Base-by-base conservation (phyloP, 345 rosid genomes). In the Syzygium jambos region DNA sequence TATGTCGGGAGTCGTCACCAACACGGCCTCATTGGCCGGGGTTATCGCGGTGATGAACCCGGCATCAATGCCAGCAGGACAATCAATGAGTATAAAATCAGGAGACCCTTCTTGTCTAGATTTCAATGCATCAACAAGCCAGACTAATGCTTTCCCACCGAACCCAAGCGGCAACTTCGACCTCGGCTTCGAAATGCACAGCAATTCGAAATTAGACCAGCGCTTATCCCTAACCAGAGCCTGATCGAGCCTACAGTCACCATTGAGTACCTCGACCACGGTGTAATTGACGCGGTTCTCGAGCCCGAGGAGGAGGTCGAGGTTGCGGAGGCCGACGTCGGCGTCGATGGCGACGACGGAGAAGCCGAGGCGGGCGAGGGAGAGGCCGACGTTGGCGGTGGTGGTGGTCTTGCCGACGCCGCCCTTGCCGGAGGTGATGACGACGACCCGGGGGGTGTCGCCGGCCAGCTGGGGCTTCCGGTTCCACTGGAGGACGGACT, bases 1-100 rank as follows among this genome's bases (percentile, higher is more conserved):
- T 21, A 98, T 96, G 34, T 98, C 99, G 0, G 98, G 99, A 6
- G 99, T 98, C 5, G 99, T 95, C 25, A 98, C 99, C 12, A 96
- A 85, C 3, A 98, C 95, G 6, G 99, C 98, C 87, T 96, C 98
- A 27, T 98, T 96, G 0, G 99, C 99, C 5, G 99, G 99, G 57
- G 98, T 96, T n/a, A 97, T 97, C 6, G 99, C 98, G 0, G 98
- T 97, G 83, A 97, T 97, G 85, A 97, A 96, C n/a, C 99, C 98
- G 11, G 99, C 99, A 83, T 97, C 98, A n/a, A 97, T 97, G 10
- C 99, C 99, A 0, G 98, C 98, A 0, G 99, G 99, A 30, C 98
- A 97, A 86, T 97, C 99, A 16, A 96, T 96, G 84, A 97, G 30
- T 51, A 96, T 95, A 87, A 96, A 97, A 84, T 97, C 96, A 2